These are phyloP conservation scores for Thalassiosira mediterranea DNA, from an alignment of 352 stramenopile species.

Conservation along the genomic window DNA sequence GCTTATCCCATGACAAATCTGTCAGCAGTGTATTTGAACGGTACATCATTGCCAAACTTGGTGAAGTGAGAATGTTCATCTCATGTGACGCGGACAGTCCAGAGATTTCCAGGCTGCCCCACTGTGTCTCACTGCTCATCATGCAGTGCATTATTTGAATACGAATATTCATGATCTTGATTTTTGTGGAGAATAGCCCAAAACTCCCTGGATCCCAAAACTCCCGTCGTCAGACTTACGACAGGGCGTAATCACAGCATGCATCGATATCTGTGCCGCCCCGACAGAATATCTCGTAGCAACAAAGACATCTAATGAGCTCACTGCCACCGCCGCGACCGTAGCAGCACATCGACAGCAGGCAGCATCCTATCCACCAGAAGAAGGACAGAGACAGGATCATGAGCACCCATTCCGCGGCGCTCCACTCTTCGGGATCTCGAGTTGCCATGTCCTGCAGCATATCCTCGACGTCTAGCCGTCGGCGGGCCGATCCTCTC, in stretches of 20 bases:
- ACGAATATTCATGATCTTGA: background rate
- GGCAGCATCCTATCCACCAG: slow-evolving; percentile 38
- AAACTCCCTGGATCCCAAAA: no score
- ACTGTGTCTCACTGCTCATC: background rate
- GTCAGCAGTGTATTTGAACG: background rate
- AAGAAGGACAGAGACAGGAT: slow-evolving; percentile 43
- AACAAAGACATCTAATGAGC: slow-evolving; percentile 36
- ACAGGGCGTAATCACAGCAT: slow-evolving; percentile 47
- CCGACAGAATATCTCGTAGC: slow-evolving; percentile 48
- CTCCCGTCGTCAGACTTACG: no score
- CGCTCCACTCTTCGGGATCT: slow-evolving; percentile 41
- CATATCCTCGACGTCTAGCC: slow-evolving; percentile 47
- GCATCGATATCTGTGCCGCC: slow-evolving; percentile 40
- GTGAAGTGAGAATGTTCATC: background rate
- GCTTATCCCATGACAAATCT: background rate
- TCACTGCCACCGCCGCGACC: slow-evolving; percentile 7
- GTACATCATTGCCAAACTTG: slow-evolving; percentile 2
- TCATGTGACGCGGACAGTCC: background rate
- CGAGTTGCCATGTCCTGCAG: slow-evolving; percentile 47
- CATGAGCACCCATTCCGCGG: slow-evolving; percentile 45
- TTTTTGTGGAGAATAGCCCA: background rate
- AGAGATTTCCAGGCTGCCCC: background rate
- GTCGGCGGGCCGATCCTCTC: slow-evolving; percentile 4
- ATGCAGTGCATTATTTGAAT: slow-evolving; percentile 1
- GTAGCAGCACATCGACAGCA: slow-evolving; percentile 45